Evolutionary conservation across 2,329 filamentous ascomycete genomes (phyloP), one percentile per base, ranked within the genome.

Genomic region (Zymoseptoria ardabiliae): DNA sequence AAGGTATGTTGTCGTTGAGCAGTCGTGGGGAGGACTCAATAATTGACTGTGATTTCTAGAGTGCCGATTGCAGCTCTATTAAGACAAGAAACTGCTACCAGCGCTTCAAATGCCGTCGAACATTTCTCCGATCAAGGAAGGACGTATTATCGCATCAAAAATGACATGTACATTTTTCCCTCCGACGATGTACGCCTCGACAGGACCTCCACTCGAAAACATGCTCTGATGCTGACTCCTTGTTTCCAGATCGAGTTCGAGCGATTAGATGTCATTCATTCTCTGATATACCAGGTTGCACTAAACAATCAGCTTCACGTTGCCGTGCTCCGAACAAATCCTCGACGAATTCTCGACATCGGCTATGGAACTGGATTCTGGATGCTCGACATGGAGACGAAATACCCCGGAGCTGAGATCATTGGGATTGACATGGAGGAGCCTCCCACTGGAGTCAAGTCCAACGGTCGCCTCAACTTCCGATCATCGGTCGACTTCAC

Each of bases 281-380:
- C 58, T 28, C 55, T 67, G 19, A 67, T 68, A 45, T 64, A 63
- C 56, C 58, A 54, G 9, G 56, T 62, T 84, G 74, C 79, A 62
- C 76, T 66, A 49, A 58, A 61, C 48, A 60, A 59, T 10, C 61
- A 65, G 23, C 54, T 66, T 45, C 65, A 66, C 54, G 50, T 61
- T 20, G 60, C 78, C 45, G 70, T 79, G 54, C 68, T 73, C 61
- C 64, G 74, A 60, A 68, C 69, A 66, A 70, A 68, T 4, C 74
- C 74, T 58, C 75, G 76, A 59, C 78, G 81, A 61, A 81, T 86
- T 62, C 76, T 86, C 58, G 84, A 85, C 67, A 69, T 96, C 57
- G 93, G 91, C 50, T 92, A 88, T 63, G 93, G 92, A 20, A 96
- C 91, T 0, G 91, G 91, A 48, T 93, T 96, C 62, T 97, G 93